Percentiles rank a stretch among this genome's conserved stretches.
Evolutionary conservation across 805 yeast genomes (phyloP).

Genomic region (Grigorovia jiainica): DNA sequence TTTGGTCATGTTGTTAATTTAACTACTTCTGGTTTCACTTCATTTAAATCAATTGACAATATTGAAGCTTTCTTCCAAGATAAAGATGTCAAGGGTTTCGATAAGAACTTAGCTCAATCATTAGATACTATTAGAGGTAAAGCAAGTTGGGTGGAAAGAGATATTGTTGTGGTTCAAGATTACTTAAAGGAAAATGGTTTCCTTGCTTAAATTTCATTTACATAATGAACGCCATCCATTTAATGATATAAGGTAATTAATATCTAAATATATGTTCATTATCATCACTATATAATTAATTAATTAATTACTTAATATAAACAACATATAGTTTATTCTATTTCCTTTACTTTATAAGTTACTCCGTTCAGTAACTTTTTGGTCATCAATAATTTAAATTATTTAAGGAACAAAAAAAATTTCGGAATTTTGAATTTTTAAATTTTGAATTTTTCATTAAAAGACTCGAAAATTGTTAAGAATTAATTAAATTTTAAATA

Average conservation of each 20-base stretch:
- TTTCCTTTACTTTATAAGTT: too few relatives aligned
- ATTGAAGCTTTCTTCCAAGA: constrained; percentile 40
- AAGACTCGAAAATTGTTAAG: neutral
- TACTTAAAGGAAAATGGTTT: constrained; percentile 39
- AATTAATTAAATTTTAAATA: neutral
- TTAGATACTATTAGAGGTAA: constrained; percentile 49
- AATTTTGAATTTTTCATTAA: neutral
- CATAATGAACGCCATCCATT: too few relatives aligned
- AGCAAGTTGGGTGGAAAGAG: constrained; percentile 50
- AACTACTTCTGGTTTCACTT: constrained; percentile 52
- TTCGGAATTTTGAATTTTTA: neutral
- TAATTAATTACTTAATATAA: too few relatives aligned
- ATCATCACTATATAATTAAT: too few relatives aligned
- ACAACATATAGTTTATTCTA: too few relatives aligned
- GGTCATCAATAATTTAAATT: too few relatives aligned
- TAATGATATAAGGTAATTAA: too few relatives aligned
- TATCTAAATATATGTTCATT: neutral
- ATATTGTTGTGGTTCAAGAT: constrained; percentile 34
- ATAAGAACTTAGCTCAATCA: constrained; percentile 54
- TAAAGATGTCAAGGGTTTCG: constrained; percentile 52
- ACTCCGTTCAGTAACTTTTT: too few relatives aligned
- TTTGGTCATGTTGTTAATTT: constrained; percentile 62
- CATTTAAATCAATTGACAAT: constrained; percentile 40
- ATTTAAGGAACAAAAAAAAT: too few relatives aligned
- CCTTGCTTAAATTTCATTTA: constrained; percentile 4